Conservation (phyloP, 371 early-diverging fungal species). For the Lichtheimia ornata region DNA sequence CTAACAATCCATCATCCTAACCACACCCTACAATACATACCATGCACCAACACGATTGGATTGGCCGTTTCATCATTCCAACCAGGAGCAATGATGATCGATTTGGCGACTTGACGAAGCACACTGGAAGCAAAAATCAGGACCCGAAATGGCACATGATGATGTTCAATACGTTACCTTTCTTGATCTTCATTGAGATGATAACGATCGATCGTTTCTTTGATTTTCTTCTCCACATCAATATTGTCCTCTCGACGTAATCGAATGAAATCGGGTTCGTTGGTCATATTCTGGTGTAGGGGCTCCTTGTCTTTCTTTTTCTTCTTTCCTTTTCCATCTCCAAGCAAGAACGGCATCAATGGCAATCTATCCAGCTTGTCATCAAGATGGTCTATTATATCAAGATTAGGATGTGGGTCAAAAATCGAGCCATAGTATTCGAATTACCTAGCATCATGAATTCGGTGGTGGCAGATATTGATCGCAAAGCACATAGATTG, state of each 20-base stretch:
- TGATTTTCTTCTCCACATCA: conserved; percentile 42
- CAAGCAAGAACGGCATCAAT: conserved; percentile 41
- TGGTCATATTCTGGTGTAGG: conserved; percentile 10
- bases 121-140: conserved; percentile 35
- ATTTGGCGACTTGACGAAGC: conserved; percentile 55
- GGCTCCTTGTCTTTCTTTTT: conserved; percentile 13
- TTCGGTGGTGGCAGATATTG: conserved; percentile 69
- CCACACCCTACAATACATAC: conserved; percentile 13
- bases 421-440: too few species aligned
- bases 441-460: conserved; percentile 68
- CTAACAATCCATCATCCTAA: not conserved
- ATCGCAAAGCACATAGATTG: conserved; percentile 62
- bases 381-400: conserved; percentile 47
- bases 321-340: conserved; percentile 18
- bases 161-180: conserved; percentile 44
- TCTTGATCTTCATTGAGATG: conserved; percentile 69
- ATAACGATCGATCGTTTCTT: conserved; percentile 40
- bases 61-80: conserved; percentile 39
- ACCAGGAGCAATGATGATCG: conserved; percentile 50
- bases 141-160: conserved; percentile 34
- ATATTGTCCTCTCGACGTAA: conserved; percentile 46
- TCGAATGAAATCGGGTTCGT: conserved; percentile 31
- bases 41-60: conserved; percentile 59
- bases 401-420: too few species aligned
- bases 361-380: conserved; percentile 45